Percentiles rank a stretch among this genome's conserved stretches.
phyloP scores from a whole-genome alignment of 116 monocot genomes.

The Iris pallida region DNA sequence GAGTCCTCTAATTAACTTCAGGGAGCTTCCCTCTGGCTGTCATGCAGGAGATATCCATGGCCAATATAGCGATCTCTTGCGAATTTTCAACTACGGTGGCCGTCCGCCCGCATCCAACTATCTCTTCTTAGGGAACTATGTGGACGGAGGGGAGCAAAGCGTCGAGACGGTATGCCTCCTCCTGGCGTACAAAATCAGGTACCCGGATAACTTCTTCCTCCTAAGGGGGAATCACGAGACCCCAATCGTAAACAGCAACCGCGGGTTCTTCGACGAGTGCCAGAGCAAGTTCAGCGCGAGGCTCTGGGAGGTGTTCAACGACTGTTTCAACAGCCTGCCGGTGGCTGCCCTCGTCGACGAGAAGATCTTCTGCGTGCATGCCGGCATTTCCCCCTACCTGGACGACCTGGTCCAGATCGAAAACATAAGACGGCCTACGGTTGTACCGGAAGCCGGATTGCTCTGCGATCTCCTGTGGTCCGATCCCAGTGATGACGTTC shows the following conservation, averaged over 20 bases:
- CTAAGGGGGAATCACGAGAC: slow-evolving; percentile 33
- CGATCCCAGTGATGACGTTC: slow-evolving; percentile 28
- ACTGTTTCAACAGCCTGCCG: slow-evolving; percentile 34
- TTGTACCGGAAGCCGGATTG: slow-evolving; percentile 30
- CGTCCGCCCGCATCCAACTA: slow-evolving; percentile 28
- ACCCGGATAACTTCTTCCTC: slow-evolving; percentile 35
- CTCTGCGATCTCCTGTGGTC: slow-evolving; percentile 37
- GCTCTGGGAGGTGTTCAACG: slow-evolving; percentile 31
- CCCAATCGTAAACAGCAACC: slow-evolving; percentile 26
- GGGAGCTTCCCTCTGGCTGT: too few relatives aligned
- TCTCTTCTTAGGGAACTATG: slow-evolving; percentile 36
- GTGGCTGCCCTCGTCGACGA: slow-evolving; percentile 39
- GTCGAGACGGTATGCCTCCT: slow-evolving; percentile 32
- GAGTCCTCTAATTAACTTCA: too few relatives aligned
- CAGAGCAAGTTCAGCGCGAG: slow-evolving; percentile 26
- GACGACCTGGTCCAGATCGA: slow-evolving; percentile 24
- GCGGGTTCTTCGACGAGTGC: slow-evolving; percentile 33
- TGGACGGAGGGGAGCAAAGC: slow-evolving; percentile 34
- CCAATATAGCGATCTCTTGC: slow-evolving; percentile 25
- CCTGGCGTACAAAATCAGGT: slow-evolving; percentile 29
- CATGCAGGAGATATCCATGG: slow-evolving; percentile 31
- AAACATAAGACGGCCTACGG: slow-evolving; percentile 23
- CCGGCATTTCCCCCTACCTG: slow-evolving; percentile 33
- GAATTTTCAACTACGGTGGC: slow-evolving; percentile 30
- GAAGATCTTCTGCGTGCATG: slow-evolving; percentile 34